Evolutionary conservation across 2,329 filamentous ascomycete species (phyloP).

Genomic region (Arthrobotrys sphaeroides): DNA sequence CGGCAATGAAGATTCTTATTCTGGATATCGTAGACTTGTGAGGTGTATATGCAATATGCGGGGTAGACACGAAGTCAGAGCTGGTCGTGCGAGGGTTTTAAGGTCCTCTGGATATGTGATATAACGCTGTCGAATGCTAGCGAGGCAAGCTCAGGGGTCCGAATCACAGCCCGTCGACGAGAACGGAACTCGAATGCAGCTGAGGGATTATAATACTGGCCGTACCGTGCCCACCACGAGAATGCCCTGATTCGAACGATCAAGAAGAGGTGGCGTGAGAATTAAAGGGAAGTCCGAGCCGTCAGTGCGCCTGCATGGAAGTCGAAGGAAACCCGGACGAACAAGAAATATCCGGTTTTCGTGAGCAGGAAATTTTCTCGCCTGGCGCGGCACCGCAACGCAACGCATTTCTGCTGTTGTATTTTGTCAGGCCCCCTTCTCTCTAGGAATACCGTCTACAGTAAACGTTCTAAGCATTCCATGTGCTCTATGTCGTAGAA

Average conservation of each 20-base stretch:
- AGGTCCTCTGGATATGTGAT: not conserved
- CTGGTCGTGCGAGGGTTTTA: slow-evolving; percentile 8
- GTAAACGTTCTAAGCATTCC: no score
- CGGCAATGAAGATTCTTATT: not conserved
- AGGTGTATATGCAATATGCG: slow-evolving; percentile 5
- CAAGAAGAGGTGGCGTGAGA: slow-evolving; percentile 26
- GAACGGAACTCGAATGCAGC: not conserved
- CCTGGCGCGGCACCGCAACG: slow-evolving; percentile 19
- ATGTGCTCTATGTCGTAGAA: no score
- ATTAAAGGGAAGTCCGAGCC: slow-evolving; percentile 9
- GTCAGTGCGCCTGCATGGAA: slow-evolving; percentile 36
- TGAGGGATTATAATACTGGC: slow-evolving; percentile 12
- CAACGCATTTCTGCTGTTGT: slow-evolving; percentile 10
- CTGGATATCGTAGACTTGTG: not conserved
- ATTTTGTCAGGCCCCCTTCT: no score
- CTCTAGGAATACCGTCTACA: no score
- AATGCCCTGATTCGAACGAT: not conserved
- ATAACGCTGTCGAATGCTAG: not conserved
- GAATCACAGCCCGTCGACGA: not conserved
- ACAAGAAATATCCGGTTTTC: slow-evolving; percentile 36
- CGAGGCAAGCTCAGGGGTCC: not conserved
- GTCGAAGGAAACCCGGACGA: not conserved
- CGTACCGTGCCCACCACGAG: slow-evolving; percentile 1
- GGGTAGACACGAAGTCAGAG: slow-evolving; percentile 8
- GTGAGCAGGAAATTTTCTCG: slow-evolving; percentile 19